Percentiles rank a stretch among this genome's conserved stretches.
Conservation (phyloP, 306 rosid species). For the Quercus wislizeni region DNA sequence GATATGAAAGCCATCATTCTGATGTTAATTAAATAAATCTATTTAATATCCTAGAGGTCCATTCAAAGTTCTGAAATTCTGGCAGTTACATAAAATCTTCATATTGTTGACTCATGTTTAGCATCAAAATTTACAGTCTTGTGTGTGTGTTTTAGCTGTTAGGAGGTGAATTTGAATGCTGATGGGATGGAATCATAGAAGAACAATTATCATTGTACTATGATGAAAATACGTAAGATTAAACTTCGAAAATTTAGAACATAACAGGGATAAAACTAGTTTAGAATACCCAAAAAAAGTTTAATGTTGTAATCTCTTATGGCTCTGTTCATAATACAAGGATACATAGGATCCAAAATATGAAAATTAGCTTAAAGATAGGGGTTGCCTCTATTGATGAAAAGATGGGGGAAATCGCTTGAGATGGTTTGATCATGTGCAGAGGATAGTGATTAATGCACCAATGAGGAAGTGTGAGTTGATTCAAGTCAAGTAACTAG, state of each 20-base stretch:
- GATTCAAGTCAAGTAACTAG: no score
- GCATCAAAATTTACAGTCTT: background rate
- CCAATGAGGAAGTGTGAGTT: no score
- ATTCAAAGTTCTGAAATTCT: background rate
- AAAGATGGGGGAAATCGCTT: no score
- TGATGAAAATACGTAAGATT: background rate
- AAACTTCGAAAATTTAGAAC: background rate
- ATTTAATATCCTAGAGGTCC: no score
- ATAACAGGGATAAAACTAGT: background rate
- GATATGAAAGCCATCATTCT: no score
- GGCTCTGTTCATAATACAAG: background rate
- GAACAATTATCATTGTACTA: background rate
- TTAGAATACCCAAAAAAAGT: background rate
- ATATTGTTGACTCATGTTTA: background rate
- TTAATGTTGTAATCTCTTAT: conserved; percentile 10
- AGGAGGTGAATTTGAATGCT: background rate
- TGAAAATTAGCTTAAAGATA: no score
- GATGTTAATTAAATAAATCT: no score
- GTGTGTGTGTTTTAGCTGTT: background rate
- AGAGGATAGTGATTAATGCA: no score
- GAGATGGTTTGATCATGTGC: no score
- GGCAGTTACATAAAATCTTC: background rate
- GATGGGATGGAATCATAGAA: background rate
- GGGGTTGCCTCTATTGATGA: no score
- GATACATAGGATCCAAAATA: no score